A percentile compares a stretch with the other conserved stretches of the same genome.
phyloP scores from a whole-genome alignment of 2,329 filamentous ascomycete species.

The Diplodia intermedia region DNA sequence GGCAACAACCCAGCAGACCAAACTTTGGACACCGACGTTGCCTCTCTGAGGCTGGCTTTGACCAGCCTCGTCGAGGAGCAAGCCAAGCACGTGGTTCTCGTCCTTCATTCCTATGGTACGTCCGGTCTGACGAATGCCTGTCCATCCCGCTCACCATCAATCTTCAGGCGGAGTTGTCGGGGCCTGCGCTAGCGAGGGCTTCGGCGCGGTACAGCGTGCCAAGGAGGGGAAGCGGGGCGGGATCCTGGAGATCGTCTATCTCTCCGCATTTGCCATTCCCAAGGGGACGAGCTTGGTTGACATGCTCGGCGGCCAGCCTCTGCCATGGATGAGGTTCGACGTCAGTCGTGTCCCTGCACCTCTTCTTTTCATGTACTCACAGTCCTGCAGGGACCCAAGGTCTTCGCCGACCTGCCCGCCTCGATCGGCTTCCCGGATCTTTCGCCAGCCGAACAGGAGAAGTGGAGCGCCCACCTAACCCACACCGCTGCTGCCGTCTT shows the following conservation, averaged over 20 bases:
- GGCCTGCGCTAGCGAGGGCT: slow-evolving; percentile 28
- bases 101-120: slow-evolving; percentile 29
- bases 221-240: slow-evolving; percentile 20
- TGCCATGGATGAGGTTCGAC: slow-evolving; percentile 23
- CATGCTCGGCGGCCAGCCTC: slow-evolving; percentile 27
- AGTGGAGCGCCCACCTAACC: slow-evolving; percentile 22
- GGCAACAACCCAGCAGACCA: slow-evolving; percentile 17
- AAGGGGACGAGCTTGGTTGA: slow-evolving; percentile 28
- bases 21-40: slow-evolving; percentile 23
- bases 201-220: slow-evolving; percentile 20
- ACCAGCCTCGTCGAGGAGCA: slow-evolving; percentile 7
- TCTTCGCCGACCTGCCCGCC: background rate
- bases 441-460: slow-evolving; percentile 19
- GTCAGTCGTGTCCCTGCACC: background rate
- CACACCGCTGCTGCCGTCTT: slow-evolving; percentile 26
- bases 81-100: slow-evolving; percentile 23
- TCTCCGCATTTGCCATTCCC: slow-evolving; percentile 23
- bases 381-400: slow-evolving; percentile 8
- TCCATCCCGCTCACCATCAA: background rate
- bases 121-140: background rate
- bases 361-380: background rate
- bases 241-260: slow-evolving; percentile 25
- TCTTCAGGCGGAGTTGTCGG: slow-evolving; percentile 24
- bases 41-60: background rate
- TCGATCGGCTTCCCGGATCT: slow-evolving; percentile 6